Evolutionary conservation across 345 rosid genomes (phyloP).

Genomic region (Boechera retrofracta): DNA sequence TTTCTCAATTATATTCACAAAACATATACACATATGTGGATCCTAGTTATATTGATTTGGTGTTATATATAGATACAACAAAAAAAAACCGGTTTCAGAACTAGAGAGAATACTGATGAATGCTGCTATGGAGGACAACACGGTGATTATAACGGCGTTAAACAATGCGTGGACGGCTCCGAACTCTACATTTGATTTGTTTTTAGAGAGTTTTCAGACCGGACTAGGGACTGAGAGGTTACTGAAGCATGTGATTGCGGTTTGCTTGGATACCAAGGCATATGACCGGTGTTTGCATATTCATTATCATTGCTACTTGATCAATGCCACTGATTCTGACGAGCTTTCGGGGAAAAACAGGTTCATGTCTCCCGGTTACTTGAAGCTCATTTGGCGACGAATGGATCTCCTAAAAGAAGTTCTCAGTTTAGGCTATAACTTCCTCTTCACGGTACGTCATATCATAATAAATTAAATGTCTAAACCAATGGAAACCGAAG

Average conservation of each 20-base stretch:
- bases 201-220: conserved; percentile 54
- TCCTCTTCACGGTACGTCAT: conserved; percentile 63
- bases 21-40: not conserved
- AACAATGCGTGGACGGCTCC: conserved; percentile 68
- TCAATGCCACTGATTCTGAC: conserved; percentile 36
- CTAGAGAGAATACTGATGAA: conserved; percentile 30
- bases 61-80: not conserved
- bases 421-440: conserved; percentile 55
- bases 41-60: not conserved
- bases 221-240: conserved; percentile 53
- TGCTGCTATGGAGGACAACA: conserved; percentile 47
- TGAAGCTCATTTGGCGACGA: conserved; percentile 70
- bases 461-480: not conserved
- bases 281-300: conserved; percentile 48
- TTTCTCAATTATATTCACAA: not conserved
- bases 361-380: conserved; percentile 53
- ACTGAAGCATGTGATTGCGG: conserved; percentile 54
- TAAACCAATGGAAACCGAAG: not conserved
- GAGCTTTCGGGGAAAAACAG: conserved; percentile 46
- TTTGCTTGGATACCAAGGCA: conserved; percentile 59
- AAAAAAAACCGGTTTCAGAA: not conserved
- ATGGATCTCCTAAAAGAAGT: conserved; percentile 51
- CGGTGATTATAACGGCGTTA: conserved; percentile 61
- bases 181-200: conserved; percentile 55
- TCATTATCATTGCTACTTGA: conserved; percentile 56